Evolutionary conservation across 345 rosid genomes (phyloP), one percentile per base, ranked within the genome.

Genomic region (Excoecaria cochinchinensis): DNA sequence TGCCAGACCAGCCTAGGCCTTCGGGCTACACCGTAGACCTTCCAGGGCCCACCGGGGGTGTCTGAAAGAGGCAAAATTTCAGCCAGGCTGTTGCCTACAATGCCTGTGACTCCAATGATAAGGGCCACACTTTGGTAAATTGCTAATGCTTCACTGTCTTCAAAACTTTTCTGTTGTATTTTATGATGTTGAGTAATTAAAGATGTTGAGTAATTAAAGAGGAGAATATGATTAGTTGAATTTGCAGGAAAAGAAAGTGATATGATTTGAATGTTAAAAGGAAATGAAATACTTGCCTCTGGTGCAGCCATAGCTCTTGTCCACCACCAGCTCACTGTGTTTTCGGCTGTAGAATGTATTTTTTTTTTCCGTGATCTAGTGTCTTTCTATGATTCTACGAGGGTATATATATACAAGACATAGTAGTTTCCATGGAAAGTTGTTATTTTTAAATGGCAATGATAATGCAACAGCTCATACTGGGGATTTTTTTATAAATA

Each of bases 1-100:
- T 84, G 84, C 93, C 96, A 94, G 75, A 39, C 47, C 1, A 94
- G 97, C 1, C 86, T 89, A 13, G 94, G 90, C 14, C 98, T 90
- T n/a, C 93, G 88, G 13, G 96, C 97, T 7, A 92, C 92, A 21
- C 97, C 94, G 75, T 94, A 91, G 48, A 90, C 92, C 79, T 94
- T 94, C 98, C 98, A 92, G 0, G 96, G 97, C 52, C 94, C 97
- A n/a, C 93, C 92, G 0, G 96, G 97, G 3, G 98, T 94, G 52
- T 90, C 96, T 56, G 94, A 73, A 19, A 86, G 90, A 0, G 97
- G 96, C 66, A 94, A 87, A 78, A 94, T 94, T 71, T 92, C 96
- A 3, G 94, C 92, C 11, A 94, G 79, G 79, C 94, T 88, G 87
- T 88, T 89, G 14, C 98, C 97, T 22, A 92, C 91, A 64, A 94